phyloP scores from a whole-genome alignment of 768 basidiomycete genomes.

The Coprinopsis cinerea region DNA sequence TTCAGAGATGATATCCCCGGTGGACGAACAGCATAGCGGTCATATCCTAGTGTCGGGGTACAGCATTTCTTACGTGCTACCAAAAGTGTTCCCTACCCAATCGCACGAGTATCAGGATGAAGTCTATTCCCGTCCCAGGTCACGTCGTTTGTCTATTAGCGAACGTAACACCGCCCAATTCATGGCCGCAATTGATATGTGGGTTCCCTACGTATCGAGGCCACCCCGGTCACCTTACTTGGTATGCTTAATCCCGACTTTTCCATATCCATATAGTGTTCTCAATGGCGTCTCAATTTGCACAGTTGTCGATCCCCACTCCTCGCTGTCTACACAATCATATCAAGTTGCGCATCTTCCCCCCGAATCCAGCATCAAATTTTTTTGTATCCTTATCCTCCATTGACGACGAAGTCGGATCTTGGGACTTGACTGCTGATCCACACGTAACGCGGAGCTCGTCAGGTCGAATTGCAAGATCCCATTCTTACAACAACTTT shows the following conservation, averaged over 20 bases:
- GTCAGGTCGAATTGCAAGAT: conserved; percentile 42
- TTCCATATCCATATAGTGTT: conserved; percentile 8
- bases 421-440: conserved; percentile 76
- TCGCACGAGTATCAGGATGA: conserved; percentile 27
- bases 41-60: conserved; percentile 74
- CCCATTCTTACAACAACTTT: conserved; percentile 61
- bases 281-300: too few relatives aligned
- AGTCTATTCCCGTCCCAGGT: conserved; percentile 20
- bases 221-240: conserved; percentile 75
- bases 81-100: conserved; percentile 51
- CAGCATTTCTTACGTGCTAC: conserved; percentile 69
- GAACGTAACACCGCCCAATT: conserved; percentile 63
- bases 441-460: conserved; percentile 61
- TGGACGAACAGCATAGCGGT: conserved; percentile 68
- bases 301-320: conserved; percentile 67
- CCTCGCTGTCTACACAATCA: conserved; percentile 76
- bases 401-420: conserved; percentile 57
- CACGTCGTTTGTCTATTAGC: conserved; percentile 48
- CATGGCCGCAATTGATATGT: conserved; percentile 77
- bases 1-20: conserved; percentile 30
- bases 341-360: conserved; percentile 68
- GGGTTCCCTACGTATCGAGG: conserved; percentile 59
- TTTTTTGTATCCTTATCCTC: conserved; percentile 76
- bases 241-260: conserved; percentile 30
- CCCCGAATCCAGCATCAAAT: conserved; percentile 36